Conservation (phyloP, 768 basidiomycete species). For the Xanthoconium stramineum region DNA sequence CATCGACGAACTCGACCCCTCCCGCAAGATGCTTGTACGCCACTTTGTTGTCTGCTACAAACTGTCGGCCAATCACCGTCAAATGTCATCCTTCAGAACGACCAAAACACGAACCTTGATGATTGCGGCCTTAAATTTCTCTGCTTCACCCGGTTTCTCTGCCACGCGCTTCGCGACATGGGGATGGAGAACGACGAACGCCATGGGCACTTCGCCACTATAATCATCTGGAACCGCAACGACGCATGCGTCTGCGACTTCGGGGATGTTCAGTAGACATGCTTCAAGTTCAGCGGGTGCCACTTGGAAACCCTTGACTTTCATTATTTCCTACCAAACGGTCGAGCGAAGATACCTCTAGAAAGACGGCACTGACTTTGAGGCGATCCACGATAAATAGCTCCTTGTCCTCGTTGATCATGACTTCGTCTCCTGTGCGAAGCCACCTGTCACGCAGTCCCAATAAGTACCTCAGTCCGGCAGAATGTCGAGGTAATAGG, state of each 20-base stretch:
- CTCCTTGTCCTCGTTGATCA: slow-evolving; percentile 51
- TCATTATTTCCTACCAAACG: slow-evolving; percentile 53
- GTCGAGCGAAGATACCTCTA: slow-evolving; percentile 1
- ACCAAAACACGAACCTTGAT: slow-evolving; percentile 37
- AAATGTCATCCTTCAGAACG: neutral
- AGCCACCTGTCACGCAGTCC: slow-evolving; percentile 48
- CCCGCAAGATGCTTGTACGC: slow-evolving; percentile 58
- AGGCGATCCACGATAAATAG: slow-evolving; percentile 61
- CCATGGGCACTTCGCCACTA: slow-evolving; percentile 69
- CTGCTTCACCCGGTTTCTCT: slow-evolving; percentile 26
- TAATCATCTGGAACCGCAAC: slow-evolving; percentile 67
- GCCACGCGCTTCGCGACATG: slow-evolving; percentile 37
- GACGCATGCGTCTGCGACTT: slow-evolving; percentile 61
- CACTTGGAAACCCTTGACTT: slow-evolving; percentile 71
- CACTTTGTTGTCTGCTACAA: slow-evolving; percentile 53
- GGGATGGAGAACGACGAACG: slow-evolving; percentile 55
- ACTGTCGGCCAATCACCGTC: slow-evolving; percentile 30
- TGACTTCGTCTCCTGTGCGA: slow-evolving; percentile 63
- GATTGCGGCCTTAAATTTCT: slow-evolving; percentile 44
- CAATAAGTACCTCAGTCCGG: neutral
- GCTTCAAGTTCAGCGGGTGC: slow-evolving; percentile 73
- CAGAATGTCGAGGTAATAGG: neutral
- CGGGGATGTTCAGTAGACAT: slow-evolving; percentile 56
- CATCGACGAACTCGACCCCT: slow-evolving; percentile 53
- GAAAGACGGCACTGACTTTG: slow-evolving; percentile 39